Evolutionary conservation across 108 stramenopile species (phyloP).

Genomic region (Cyclotella choctawhatcheeana): DNA sequence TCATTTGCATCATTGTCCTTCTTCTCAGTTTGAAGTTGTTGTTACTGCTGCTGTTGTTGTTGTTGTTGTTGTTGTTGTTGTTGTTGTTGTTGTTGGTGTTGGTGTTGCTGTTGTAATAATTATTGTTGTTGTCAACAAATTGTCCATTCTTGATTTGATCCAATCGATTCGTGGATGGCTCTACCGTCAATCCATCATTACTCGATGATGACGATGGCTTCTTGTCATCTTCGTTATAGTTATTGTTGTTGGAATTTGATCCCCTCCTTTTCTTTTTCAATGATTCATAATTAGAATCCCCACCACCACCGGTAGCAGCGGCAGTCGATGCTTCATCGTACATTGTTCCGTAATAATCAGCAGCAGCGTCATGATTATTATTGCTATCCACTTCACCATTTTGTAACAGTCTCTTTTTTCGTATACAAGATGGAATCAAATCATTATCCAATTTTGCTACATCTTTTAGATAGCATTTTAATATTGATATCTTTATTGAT

Average conservation of each 20-base stretch:
- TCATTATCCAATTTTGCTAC: slow-evolving; percentile 43
- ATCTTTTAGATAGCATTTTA: slow-evolving; percentile 51
- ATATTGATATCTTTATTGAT: slow-evolving; percentile 66
- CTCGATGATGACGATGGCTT: too few relatives aligned
- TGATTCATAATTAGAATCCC: too few relatives aligned
- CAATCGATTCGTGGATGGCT: slow-evolving; percentile 29
- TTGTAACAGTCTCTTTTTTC: slow-evolving; percentile 23
- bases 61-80: neutral
- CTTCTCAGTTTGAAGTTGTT: slow-evolving; percentile 14
- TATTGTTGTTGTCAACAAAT: slow-evolving; percentile 3
- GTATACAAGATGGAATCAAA: slow-evolving; percentile 26
- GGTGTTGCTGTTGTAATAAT: neutral
- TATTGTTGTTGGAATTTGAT: neutral
- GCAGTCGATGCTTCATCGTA: neutral
- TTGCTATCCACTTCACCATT: too few relatives aligned
- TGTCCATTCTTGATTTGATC: slow-evolving; percentile 52
- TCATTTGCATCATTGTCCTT: slow-evolving; percentile 46
- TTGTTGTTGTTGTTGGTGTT: neutral
- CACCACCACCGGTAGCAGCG: neutral
- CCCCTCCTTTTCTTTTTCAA: slow-evolving; percentile 1
- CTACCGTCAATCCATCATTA: too few relatives aligned
- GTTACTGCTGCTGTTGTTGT: neutral
- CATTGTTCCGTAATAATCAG: slow-evolving; percentile 37
- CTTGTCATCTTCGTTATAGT: neutral
- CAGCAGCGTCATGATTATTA: slow-evolving; percentile 12